Conservation (phyloP, 345 rosid genomes). For the Cardamine occulta region DNA sequence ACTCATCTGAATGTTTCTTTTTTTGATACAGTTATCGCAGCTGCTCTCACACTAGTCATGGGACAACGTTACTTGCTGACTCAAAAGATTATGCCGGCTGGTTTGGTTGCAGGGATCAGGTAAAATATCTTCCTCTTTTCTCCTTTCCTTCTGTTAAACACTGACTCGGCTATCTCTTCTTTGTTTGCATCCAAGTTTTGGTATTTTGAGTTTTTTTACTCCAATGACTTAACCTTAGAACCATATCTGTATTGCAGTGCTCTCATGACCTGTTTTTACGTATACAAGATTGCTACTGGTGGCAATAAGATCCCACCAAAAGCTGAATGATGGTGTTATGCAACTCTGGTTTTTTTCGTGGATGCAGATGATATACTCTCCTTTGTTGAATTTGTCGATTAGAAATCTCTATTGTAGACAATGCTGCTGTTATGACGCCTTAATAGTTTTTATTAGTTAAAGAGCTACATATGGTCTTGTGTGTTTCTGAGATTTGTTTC, state of each 20-base stretch:
- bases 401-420: constrained; percentile 24
- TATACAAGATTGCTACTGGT: constrained; percentile 80
- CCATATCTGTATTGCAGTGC: constrained; percentile 62
- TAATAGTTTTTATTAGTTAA: constrained; percentile 13
- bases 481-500: constrained; percentile 23
- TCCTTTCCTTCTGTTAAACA: background rate
- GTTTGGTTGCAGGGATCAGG: constrained; percentile 88
- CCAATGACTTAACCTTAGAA: constrained; percentile 7
- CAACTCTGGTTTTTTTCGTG: background rate
- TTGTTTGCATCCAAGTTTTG: constrained; percentile 21
- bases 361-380: constrained; percentile 24
- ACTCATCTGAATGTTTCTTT: constrained; percentile 29
- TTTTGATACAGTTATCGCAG: constrained; percentile 63
- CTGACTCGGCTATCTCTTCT: background rate
- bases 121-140: constrained; percentile 1
- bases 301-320: constrained; percentile 82
- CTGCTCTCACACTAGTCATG: constrained; percentile 73
- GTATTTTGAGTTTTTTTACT: background rate
- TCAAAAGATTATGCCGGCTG: constrained; percentile 95
- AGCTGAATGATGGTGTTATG: constrained; percentile 55
- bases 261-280: constrained; percentile 82
- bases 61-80: constrained; percentile 86
- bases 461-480: constrained; percentile 7
- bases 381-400: constrained; percentile 36
- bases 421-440: background rate